phyloP scores from a whole-genome alignment of 2,329 filamentous ascomycete species.

The Chaetomiaceae sp. region DNA sequence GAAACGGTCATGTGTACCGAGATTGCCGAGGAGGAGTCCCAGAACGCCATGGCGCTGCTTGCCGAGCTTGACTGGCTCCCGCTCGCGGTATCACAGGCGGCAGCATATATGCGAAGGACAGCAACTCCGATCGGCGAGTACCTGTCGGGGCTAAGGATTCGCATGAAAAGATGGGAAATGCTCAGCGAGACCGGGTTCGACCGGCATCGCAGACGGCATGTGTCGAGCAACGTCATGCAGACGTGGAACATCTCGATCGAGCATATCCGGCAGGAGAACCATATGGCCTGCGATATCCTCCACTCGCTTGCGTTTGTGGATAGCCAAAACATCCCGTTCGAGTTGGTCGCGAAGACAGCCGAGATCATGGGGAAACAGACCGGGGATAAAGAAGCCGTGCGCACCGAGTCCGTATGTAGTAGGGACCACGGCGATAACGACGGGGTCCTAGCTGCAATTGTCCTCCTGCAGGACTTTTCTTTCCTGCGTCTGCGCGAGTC shows the following conservation, averaged over 20 bases:
- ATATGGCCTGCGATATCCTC: slow-evolving; percentile 30
- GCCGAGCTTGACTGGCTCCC: slow-evolving; percentile 19
- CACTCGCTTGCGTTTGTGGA: slow-evolving; percentile 33
- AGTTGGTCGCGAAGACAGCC: too few species aligned
- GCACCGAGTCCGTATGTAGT: too few species aligned
- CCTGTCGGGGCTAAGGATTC: too few species aligned
- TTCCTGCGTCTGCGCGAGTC: slow-evolving; percentile 26
- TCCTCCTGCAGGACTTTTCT: slow-evolving; percentile 33
- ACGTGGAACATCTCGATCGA: slow-evolving; percentile 35
- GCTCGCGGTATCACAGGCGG: slow-evolving; percentile 20
- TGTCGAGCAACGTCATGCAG: slow-evolving; percentile 33
- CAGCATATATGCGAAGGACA: slow-evolving; percentile 18
- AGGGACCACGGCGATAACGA: not conserved
- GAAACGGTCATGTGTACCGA: slow-evolving; percentile 1
- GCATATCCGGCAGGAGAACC: slow-evolving; percentile 29
- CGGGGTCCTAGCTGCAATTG: slow-evolving; percentile 22
- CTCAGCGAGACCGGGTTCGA: too few species aligned
- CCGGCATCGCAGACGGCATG: slow-evolving; percentile 4
- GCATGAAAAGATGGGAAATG: too few species aligned
- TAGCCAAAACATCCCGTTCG: slow-evolving; percentile 30
- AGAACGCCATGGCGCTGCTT: slow-evolving; percentile 9
- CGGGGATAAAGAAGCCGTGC: too few species aligned
- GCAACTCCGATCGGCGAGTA: too few species aligned
- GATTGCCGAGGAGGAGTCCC: slow-evolving; percentile 5
- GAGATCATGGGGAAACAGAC: too few species aligned